Evolutionary conservation across 306 rosid genomes (phyloP).

Genomic region (Castanea crenata): DNA sequence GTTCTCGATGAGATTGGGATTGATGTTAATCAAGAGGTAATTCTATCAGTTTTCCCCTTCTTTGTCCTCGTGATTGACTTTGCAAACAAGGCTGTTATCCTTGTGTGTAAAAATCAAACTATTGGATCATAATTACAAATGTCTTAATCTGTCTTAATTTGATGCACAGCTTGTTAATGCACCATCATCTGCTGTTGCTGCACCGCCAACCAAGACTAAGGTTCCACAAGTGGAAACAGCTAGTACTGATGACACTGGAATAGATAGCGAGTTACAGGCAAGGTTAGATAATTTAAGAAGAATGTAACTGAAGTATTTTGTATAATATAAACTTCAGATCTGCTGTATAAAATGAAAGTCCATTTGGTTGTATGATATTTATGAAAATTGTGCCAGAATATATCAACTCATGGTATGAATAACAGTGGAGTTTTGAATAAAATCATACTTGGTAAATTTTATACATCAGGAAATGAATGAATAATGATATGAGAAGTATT

Average conservation of each 20-base stretch:
- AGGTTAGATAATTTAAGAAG: conserved; percentile 83
- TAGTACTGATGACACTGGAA: conserved; percentile 64
- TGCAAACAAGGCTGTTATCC: not conserved
- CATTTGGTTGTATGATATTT: conserved; percentile 26
- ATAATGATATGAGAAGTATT: not conserved
- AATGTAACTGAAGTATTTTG: conserved; percentile 52
- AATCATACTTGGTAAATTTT: conserved; percentile 10
- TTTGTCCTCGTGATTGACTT: not conserved
- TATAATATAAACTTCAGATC: conserved; percentile 16
- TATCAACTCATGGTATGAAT: conserved; percentile 30
- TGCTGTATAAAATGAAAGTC: conserved; percentile 28
- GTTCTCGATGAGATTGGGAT: conserved; percentile 97
- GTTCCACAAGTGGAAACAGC: conserved; percentile 79
- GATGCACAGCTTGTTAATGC: conserved; percentile 77
- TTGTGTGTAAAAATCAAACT: not conserved
- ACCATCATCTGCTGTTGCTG: conserved; percentile 79
- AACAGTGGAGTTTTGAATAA: conserved; percentile 22
- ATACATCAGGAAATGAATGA: not conserved
- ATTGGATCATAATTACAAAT: not conserved
- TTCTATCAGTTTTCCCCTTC: not conserved
- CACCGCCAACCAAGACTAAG: conserved; percentile 67
- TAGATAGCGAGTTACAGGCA: conserved; percentile 92
- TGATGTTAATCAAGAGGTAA: conserved; percentile 84
- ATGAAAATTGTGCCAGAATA: conserved; percentile 26
- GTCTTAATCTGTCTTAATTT: conserved; percentile 24